Conservation (phyloP, 2,329 filamentous ascomycete genomes). For the Xylaria multiplex region DNA sequence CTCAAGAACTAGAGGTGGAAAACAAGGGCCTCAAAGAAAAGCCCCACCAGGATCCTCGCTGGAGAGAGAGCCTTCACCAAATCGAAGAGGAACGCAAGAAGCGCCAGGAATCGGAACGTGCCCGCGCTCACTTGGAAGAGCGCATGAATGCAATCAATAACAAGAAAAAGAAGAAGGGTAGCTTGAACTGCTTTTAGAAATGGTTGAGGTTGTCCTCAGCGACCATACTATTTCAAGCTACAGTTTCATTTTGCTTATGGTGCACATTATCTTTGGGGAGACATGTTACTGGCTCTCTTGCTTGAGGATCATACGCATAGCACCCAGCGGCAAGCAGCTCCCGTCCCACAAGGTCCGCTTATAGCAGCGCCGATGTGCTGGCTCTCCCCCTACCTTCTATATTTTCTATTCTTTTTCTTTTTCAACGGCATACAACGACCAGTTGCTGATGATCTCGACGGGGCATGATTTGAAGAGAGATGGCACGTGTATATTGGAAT, state of each 20-base stretch:
- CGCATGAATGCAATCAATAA: constrained; percentile 91
- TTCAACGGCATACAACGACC: constrained; percentile 35
- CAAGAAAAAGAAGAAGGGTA: constrained; percentile 96
- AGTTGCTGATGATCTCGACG: constrained; percentile 44
- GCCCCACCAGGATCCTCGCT: constrained; percentile 65
- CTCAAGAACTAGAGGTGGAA: constrained; percentile 77
- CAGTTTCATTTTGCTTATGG: constrained; percentile 8
- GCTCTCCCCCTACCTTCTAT: constrained; percentile 27
- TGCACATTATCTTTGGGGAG: not conserved
- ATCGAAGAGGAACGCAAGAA: constrained; percentile 97
- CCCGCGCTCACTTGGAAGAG: constrained; percentile 88
- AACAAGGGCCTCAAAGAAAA: constrained; percentile 71
- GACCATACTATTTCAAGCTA: constrained; percentile 12
- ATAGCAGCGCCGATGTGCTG: constrained; percentile 20
- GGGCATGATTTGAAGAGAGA: constrained; percentile 45
- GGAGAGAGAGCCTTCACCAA: constrained; percentile 76
- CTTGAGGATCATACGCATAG: not conserved
- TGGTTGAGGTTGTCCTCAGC: constrained; percentile 36
- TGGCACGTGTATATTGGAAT: constrained; percentile 44
- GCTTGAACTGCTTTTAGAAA: constrained; percentile 93
- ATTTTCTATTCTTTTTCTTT: constrained; percentile 35
- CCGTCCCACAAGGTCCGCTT: constrained; percentile 21
- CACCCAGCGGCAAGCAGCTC: constrained; percentile 9
- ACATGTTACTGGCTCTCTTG: not conserved
- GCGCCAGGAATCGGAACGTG: constrained; percentile 87